phyloP scores from a whole-genome alignment of 306 rosid species.

The Purshia tridentata region DNA sequence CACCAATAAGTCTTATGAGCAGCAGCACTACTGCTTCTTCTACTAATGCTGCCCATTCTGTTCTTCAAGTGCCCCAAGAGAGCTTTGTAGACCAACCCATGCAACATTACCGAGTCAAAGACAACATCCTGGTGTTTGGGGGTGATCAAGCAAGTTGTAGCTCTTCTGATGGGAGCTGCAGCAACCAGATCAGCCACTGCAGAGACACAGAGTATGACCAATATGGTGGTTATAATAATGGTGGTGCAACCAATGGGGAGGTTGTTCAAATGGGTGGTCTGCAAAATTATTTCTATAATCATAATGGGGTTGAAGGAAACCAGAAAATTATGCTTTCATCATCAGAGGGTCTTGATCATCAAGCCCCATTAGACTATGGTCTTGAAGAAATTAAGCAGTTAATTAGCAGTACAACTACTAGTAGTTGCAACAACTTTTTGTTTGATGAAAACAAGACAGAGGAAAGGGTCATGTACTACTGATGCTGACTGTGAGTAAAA shows the following conservation, averaged over 20 bases:
- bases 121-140: slow-evolving; percentile 39
- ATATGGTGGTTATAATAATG: slow-evolving; percentile 16
- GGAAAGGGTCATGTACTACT: slow-evolving; percentile 49
- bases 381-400: slow-evolving; percentile 68
- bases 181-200: slow-evolving; percentile 23
- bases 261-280: slow-evolving; percentile 16
- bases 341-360: slow-evolving; percentile 27
- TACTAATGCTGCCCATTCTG: slow-evolving; percentile 19
- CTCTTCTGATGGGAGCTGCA: slow-evolving; percentile 61
- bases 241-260: neutral
- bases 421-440: slow-evolving; percentile 49
- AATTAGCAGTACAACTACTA: slow-evolving; percentile 32
- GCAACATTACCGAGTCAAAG: slow-evolving; percentile 34
- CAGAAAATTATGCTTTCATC: slow-evolving; percentile 33
- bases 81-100: slow-evolving; percentile 29
- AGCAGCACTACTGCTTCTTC: slow-evolving; percentile 18
- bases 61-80: slow-evolving; percentile 44
- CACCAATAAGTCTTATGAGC: slow-evolving; percentile 37
- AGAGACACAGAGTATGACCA: slow-evolving; percentile 28
- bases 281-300: slow-evolving; percentile 26
- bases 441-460: slow-evolving; percentile 62
- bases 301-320: slow-evolving; percentile 36
- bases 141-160: slow-evolving; percentile 57
- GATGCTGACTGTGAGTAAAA: slow-evolving; percentile 46
- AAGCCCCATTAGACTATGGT: slow-evolving; percentile 56